Evolutionary conservation across 768 basidiomycete species (phyloP).

Genomic region (Sarcomyxa edulis): DNA sequence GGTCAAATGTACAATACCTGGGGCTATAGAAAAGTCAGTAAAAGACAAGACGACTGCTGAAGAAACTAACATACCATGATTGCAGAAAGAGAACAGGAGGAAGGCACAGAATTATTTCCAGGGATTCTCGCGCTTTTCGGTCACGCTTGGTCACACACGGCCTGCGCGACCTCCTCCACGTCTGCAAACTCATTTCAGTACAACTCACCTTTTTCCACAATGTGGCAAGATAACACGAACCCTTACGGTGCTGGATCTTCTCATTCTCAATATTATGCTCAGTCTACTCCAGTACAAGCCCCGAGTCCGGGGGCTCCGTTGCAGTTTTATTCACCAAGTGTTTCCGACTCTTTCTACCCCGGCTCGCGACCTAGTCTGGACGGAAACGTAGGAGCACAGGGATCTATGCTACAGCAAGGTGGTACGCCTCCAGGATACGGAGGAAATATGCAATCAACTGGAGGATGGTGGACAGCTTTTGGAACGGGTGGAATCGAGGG

Average conservation of each 20-base stretch:
- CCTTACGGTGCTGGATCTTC: conserved; percentile 60
- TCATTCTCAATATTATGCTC: conserved; percentile 54
- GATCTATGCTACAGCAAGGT: conserved; percentile 37
- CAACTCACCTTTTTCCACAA: conserved; percentile 19
- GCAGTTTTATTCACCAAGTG: conserved; percentile 71
- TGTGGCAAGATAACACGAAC: conserved; percentile 73
- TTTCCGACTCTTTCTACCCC: conserved; percentile 54
- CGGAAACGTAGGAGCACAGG: conserved; percentile 55
- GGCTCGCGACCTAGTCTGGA: conserved; percentile 76
- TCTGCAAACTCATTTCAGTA: conserved; percentile 5
- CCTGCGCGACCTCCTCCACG: conserved; percentile 3
- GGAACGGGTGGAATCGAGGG: conserved; percentile 94
- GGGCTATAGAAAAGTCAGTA: conserved; percentile 37
- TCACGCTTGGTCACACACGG: no score
- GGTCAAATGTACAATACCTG: conserved; percentile 53
- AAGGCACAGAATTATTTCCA: no score
- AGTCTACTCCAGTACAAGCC: conserved; percentile 39
- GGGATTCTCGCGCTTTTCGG: no score
- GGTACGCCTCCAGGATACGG: conserved; percentile 47
- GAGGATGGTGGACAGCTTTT: conserved; percentile 94
- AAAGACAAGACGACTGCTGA: no score
- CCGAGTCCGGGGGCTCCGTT: conserved; percentile 54
- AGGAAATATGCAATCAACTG: conserved; percentile 68
- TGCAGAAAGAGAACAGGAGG: no score
- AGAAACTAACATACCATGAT: no score